phyloP scores from a whole-genome alignment of 129 eudicot species.

The Pittosporum tobira region DNA sequence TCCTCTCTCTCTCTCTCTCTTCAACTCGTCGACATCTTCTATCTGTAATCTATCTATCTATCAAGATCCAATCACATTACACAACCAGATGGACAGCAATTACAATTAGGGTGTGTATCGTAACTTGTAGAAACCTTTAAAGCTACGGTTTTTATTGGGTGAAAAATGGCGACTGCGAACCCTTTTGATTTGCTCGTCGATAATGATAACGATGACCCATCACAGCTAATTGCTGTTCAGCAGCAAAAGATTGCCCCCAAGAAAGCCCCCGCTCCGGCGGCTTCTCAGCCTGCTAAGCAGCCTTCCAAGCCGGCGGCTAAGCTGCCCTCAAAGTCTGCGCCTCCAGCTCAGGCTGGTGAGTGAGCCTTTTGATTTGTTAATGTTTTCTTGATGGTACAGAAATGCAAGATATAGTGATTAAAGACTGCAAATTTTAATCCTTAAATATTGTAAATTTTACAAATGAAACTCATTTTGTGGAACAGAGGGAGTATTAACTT shows the following conservation, averaged over 20 bases:
- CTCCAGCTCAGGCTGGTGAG: conserved; percentile 96
- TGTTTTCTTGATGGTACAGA: no score
- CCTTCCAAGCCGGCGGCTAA: conserved; percentile 47
- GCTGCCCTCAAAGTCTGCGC: conserved; percentile 79
- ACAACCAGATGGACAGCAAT: background rate
- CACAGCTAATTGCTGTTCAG: conserved; percentile 51
- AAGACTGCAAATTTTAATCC: no score
- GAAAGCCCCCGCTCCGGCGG: conserved; percentile 33
- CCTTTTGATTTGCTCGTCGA: conserved; percentile 93
- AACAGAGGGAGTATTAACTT: no score
- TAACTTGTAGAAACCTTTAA: background rate
- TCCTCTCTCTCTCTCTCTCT: conserved; percentile 3
- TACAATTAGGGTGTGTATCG: background rate
- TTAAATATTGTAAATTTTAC: no score
- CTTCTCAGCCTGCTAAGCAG: conserved; percentile 21
- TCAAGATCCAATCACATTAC: no score
- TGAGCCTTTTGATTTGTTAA: background rate
- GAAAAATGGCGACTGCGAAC: conserved; percentile 64
- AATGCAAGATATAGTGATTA: no score
- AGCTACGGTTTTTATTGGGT: conserved; percentile 14
- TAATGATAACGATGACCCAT: conserved; percentile 71
- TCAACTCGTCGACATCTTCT: no score
- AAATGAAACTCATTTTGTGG: no score
- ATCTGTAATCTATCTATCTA: no score
- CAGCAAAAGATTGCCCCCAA: conserved; percentile 41